A percentile compares a stretch with the other conserved stretches of the same genome.
These are phyloP conservation scores for Corymbia maculata DNA, from an alignment of 345 rosid genomes.

Conservation along the genomic window DNA sequence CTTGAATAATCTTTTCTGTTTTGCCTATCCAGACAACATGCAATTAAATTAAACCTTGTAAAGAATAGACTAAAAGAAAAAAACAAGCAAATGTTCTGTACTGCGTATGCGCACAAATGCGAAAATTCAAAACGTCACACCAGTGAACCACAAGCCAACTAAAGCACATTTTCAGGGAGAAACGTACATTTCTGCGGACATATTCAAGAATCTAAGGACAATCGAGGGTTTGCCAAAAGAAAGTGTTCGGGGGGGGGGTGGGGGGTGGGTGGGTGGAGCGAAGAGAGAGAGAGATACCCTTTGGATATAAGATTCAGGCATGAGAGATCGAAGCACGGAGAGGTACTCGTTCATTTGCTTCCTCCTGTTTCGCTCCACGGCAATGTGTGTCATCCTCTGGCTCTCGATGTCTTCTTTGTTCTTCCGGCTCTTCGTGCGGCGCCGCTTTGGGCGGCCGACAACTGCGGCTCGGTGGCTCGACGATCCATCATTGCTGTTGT, in stretches of 20 bases:
- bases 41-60: neutral
- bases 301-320: conserved; percentile 84
- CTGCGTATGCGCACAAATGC: neutral
- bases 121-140: neutral
- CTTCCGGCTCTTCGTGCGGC: conserved; percentile 51
- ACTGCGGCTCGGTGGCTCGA: neutral
- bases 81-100: neutral
- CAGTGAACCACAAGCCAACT: neutral
- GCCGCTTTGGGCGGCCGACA: conserved; percentile 33
- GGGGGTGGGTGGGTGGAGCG: no score
- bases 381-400: conserved; percentile 97
- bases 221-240: neutral
- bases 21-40: neutral
- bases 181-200: neutral
- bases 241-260: neutral
- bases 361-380: conserved; percentile 91
- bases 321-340: conserved; percentile 62
- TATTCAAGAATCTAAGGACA: neutral
- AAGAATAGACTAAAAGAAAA: neutral
- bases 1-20: neutral
- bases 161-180: neutral
- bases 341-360: conserved; percentile 93
- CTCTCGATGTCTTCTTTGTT: conserved; percentile 80
- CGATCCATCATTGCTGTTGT: neutral
- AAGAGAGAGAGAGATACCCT: conserved; percentile 37